Conservation (phyloP, 1,139 yeast genomes). For the Pichia kudriavzevii region DNA sequence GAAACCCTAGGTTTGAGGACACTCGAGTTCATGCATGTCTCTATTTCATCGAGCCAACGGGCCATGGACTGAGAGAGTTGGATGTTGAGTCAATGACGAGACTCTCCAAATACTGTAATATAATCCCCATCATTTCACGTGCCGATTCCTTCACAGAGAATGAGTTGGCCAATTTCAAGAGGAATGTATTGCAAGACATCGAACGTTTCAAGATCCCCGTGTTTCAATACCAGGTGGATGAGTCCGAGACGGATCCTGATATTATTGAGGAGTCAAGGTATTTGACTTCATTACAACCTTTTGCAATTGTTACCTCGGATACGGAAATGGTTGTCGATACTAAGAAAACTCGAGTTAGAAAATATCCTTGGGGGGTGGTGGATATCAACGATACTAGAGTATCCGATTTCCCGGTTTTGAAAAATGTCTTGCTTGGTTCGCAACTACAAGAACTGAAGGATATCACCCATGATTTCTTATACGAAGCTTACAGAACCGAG, state of each 20-base stretch:
- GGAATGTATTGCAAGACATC: constrained; percentile 38
- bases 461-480: constrained; percentile 56
- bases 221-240: constrained; percentile 41
- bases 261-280: constrained; percentile 26
- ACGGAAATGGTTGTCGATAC: constrained; percentile 34
- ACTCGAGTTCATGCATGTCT: constrained; percentile 57
- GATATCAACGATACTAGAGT: constrained; percentile 39
- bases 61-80: constrained; percentile 43
- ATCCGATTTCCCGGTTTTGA: constrained; percentile 59
- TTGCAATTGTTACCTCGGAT: constrained; percentile 43
- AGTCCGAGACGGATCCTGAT: constrained; percentile 29
- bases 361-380: constrained; percentile 40
- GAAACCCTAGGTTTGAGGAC: constrained; percentile 49
- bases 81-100: constrained; percentile 45
- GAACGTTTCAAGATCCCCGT: constrained; percentile 37
- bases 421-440: constrained; percentile 64
- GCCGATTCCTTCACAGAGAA: constrained; percentile 47
- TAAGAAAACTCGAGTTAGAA: constrained; percentile 30
- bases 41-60: constrained; percentile 52
- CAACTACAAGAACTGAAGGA: constrained; percentile 73
- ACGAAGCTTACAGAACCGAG: constrained; percentile 69
- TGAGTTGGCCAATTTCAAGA: constrained; percentile 40
- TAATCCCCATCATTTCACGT: constrained; percentile 51
- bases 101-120: constrained; percentile 44
- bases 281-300: constrained; percentile 38